Percentiles rank a stretch among this genome's conserved stretches.
Conservation (phyloP, 345 rosid species). For the Syzygium grande region DNA sequence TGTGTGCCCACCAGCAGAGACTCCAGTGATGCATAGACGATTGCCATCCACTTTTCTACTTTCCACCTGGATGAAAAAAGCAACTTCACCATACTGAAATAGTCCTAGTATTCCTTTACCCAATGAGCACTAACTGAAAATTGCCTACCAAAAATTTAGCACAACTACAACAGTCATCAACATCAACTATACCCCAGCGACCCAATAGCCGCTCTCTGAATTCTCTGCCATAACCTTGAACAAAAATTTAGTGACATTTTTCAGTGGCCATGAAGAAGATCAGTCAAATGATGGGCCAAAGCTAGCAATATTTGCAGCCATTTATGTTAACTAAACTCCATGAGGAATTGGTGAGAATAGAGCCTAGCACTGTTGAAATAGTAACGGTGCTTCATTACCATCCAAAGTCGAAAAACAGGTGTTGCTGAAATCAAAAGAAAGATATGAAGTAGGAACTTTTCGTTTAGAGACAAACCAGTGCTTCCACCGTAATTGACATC, state of each 20-base stretch:
- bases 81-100: not conserved
- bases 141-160: constrained; percentile 66
- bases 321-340: not conserved
- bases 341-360: not conserved
- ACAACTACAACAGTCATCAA: constrained; percentile 89
- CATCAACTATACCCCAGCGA: constrained; percentile 88
- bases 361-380: not conserved
- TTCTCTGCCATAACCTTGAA: constrained; percentile 88
- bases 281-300: not conserved
- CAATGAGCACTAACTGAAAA: not conserved
- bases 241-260: constrained; percentile 4
- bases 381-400: not conserved
- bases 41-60: constrained; percentile 59
- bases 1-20: constrained; percentile 95
- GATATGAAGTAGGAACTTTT: not conserved
- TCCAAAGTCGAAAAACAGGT: not conserved
- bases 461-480: constrained; percentile 56
- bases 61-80: constrained; percentile 47
- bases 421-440: not conserved
- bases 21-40: constrained; percentile 86
- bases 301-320: not conserved
- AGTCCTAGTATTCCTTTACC: not conserved
- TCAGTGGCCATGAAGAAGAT: not conserved
- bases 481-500: constrained; percentile 99
- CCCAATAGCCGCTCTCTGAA: constrained; percentile 67